phyloP scores from a whole-genome alignment of 129 eudicot species.

The Daucus carota region DH1_v3.0 NC_030384.2:21892501-21893000 shows the following conservation, averaged over 20 bases:
- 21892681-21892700: background rate
- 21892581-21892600: conserved; percentile 68
- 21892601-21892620: conserved; percentile 90
- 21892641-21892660: conserved; percentile 22
- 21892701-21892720: background rate
- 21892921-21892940: background rate
- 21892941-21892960: conserved; percentile 1
- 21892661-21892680: background rate
- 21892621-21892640: conserved; percentile 62
- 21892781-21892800: background rate
- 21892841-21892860: background rate
- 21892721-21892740: too few relatives aligned
- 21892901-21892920: background rate
- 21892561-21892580: conserved; percentile 78
- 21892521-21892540: conserved; percentile 65
- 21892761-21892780: background rate
- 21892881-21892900: background rate
- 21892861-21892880: background rate
- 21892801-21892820: background rate
- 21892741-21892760: background rate
- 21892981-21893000: background rate
- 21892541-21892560: conserved; percentile 93
- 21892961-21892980: background rate
- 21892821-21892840: background rate
- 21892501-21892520: conserved; percentile 60